A percentile compares a stretch with the other conserved stretches of the same genome.
These are phyloP conservation scores for Fusarium sp. DNA, from an alignment of 2,329 filamentous ascomycete species.

Conservation along the genomic window DNA sequence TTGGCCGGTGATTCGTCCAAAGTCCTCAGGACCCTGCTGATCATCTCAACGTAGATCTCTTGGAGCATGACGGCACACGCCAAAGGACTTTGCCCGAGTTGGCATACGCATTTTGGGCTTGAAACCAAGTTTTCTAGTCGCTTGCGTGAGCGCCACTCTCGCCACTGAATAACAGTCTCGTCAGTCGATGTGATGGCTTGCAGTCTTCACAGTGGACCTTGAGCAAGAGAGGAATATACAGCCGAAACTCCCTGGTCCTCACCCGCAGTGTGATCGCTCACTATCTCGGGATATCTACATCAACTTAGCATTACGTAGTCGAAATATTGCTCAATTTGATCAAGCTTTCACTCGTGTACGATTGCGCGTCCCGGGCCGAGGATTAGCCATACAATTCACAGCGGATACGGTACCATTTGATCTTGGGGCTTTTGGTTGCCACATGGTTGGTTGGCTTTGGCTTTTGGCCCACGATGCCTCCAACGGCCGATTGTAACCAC, in stretches of 20 bases:
- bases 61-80: slow-evolving; percentile 19
- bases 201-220: slow-evolving; percentile 29
- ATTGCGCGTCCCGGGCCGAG: slow-evolving; percentile 18
- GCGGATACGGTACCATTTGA: slow-evolving; percentile 6
- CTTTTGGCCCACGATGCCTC: slow-evolving; percentile 12
- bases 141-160: slow-evolving; percentile 31
- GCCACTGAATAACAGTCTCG: slow-evolving; percentile 19
- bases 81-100: slow-evolving; percentile 30
- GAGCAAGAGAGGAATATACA: slow-evolving; percentile 33
- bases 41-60: slow-evolving; percentile 42
- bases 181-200: slow-evolving; percentile 26
- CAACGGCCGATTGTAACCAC: slow-evolving; percentile 38
- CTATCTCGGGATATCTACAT: not conserved
- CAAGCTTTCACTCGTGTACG: slow-evolving; percentile 19
- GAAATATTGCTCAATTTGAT: slow-evolving; percentile 33
- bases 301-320: slow-evolving; percentile 25
- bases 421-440: slow-evolving; percentile 3
- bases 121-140: slow-evolving; percentile 41
- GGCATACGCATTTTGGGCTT: slow-evolving; percentile 6
- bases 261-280: not conserved
- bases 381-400: slow-evolving; percentile 36
- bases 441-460: slow-evolving; percentile 23
- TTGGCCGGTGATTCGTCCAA: slow-evolving; percentile 33
- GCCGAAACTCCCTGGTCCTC: slow-evolving; percentile 26
- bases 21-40: slow-evolving; percentile 43